Evolutionary conservation across 306 rosid species (phyloP).

Genomic region (Prinsepia uniflora): DNA sequence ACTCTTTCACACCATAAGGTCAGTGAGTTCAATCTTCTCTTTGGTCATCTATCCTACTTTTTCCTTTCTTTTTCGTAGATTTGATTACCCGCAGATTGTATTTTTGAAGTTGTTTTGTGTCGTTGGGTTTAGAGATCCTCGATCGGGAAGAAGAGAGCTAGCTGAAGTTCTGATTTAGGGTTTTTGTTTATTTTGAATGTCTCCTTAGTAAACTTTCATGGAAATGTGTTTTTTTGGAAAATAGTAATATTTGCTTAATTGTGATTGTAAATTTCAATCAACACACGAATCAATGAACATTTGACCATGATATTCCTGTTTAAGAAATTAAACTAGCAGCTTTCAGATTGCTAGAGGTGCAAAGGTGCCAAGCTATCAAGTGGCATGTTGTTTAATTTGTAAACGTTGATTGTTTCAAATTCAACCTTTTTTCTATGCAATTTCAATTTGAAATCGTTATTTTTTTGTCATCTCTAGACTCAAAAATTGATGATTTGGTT

Average conservation of each 20-base stretch:
- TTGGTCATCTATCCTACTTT: not conserved
- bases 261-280: too few relatives aligned
- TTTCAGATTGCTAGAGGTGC: not conserved
- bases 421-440: not conserved
- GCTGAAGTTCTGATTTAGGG: too few relatives aligned
- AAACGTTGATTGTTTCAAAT: too few relatives aligned
- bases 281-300: not conserved
- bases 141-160: too few relatives aligned
- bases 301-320: not conserved
- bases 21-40: not conserved
- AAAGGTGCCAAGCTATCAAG: too few relatives aligned
- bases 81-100: conserved; percentile 6
- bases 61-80: not conserved
- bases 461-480: not conserved
- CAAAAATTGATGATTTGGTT: not conserved
- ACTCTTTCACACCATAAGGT: not conserved
- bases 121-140: too few relatives aligned
- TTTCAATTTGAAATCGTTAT: not conserved
- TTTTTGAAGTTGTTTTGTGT: not conserved
- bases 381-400: too few relatives aligned
- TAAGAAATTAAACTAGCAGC: not conserved
- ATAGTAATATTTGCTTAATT: not conserved
- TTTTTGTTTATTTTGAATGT: too few relatives aligned
- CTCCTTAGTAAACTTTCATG: not conserved
- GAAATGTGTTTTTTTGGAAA: not conserved